Conservation (phyloP, 352 stramenopile species). For the Phytophthora fragariae region DNA sequence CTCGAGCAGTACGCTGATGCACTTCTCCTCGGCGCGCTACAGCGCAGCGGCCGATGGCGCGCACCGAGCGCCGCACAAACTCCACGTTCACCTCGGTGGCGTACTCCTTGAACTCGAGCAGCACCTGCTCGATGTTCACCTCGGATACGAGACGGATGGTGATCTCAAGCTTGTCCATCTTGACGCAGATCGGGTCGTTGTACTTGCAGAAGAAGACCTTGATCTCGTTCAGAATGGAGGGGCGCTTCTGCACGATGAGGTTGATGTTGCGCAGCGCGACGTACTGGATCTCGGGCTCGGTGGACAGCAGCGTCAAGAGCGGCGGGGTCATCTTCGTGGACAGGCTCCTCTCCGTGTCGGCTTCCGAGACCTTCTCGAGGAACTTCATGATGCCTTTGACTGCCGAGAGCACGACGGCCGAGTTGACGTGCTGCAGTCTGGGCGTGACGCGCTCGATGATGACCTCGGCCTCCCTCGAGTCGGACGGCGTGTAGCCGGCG, state of each 20-base stretch:
- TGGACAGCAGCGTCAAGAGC: conserved; percentile 98
- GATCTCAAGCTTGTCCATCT: conserved; percentile 99
- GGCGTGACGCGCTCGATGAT: conserved; percentile 99
- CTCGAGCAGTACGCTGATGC: conserved; percentile 98
- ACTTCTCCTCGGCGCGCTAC: conserved; percentile 98
- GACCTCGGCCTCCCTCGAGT: conserved; percentile 28
- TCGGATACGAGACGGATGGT: conserved; percentile 99
- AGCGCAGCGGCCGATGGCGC: conserved; percentile 97
- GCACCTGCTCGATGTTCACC: conserved; percentile 98
- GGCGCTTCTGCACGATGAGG: conserved; percentile 98
- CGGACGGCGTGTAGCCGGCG: too few species aligned
- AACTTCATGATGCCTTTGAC: conserved; percentile 98
- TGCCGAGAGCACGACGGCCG: conserved; percentile 97
- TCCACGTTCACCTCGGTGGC: conserved; percentile 99
- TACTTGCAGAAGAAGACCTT: conserved; percentile 89
- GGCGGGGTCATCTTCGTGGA: conserved; percentile 97
- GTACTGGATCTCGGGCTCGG: conserved; percentile 99
- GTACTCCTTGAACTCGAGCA: conserved; percentile 99
- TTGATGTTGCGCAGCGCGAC: conserved; percentile 99
- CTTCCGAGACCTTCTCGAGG: conserved; percentile 95
- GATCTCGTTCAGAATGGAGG: conserved; percentile 95
- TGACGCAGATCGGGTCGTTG: conserved; percentile 87
- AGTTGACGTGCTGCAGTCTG: conserved; percentile 98
- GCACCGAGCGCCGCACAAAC: conserved; percentile 97
- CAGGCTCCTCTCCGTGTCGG: conserved; percentile 91